phyloP scores from a whole-genome alignment of 1,284 basidiomycete genomes.

The Cutaneotrichosporon sp. region DNA sequence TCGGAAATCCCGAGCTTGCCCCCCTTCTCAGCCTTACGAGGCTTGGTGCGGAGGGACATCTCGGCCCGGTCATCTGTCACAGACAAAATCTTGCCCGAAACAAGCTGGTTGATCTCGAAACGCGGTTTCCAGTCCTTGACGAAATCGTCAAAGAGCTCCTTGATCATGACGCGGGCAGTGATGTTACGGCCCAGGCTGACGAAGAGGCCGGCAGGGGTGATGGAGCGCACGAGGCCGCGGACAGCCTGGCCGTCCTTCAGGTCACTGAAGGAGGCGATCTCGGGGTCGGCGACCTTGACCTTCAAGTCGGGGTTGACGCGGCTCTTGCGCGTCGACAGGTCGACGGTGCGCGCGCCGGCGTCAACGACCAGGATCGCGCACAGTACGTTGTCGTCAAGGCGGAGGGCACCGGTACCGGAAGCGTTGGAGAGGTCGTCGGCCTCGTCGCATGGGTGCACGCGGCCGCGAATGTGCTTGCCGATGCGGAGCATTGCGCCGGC shows the following conservation, averaged over 20 bases:
- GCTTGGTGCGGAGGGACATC: slow-evolving; percentile 70
- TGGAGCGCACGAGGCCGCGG: slow-evolving; percentile 84
- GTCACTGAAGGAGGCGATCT: slow-evolving; percentile 65
- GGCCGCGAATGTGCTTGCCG: slow-evolving; percentile 66
- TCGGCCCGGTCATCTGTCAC: slow-evolving; percentile 76
- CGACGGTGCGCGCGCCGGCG: slow-evolving; percentile 64
- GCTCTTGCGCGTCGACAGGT: slow-evolving; percentile 75
- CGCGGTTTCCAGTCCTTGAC: slow-evolving; percentile 91
- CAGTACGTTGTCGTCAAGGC: slow-evolving; percentile 66
- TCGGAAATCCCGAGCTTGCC: slow-evolving; percentile 56
- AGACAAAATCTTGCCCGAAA: slow-evolving; percentile 78
- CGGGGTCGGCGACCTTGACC: slow-evolving; percentile 60
- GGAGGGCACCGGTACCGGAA: slow-evolving; percentile 60
- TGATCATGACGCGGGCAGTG: slow-evolving; percentile 90
- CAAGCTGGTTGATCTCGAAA: slow-evolving; percentile 78
- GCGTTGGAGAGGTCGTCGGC: slow-evolving; percentile 67
- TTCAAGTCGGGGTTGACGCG: slow-evolving; percentile 55
- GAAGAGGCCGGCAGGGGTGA: slow-evolving; percentile 80
- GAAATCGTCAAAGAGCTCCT: slow-evolving; percentile 86
- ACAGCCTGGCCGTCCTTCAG: slow-evolving; percentile 71
- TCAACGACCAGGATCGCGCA: slow-evolving; percentile 71
- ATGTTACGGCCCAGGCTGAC: slow-evolving; percentile 78
- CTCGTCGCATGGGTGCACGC: slow-evolving; percentile 74
- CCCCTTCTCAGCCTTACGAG: slow-evolving; percentile 54
- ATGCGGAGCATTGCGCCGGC: slow-evolving; percentile 75